Evolutionary conservation across 192 early-diverging fungal species (phyloP).

Genomic region (Backusella circina): DNA sequence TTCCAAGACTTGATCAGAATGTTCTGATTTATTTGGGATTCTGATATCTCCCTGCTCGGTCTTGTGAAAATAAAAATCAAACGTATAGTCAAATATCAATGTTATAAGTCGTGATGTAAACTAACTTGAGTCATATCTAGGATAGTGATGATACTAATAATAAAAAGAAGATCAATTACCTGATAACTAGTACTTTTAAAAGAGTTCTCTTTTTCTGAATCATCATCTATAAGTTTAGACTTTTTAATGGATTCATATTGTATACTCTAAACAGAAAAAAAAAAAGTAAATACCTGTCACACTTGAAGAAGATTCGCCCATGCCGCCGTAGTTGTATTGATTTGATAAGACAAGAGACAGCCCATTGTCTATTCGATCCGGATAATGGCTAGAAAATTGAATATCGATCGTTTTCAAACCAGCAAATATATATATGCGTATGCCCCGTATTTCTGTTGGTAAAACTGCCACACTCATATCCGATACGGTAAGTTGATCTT

Average conservation of each 20-base stretch:
- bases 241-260: background rate
- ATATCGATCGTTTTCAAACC: background rate
- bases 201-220: background rate
- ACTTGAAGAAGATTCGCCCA: background rate
- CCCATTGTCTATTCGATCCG: background rate
- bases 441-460: background rate
- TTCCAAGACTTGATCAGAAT: background rate
- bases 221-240: background rate
- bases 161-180: background rate
- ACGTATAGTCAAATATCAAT: background rate
- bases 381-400: background rate
- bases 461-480: constrained; percentile 15
- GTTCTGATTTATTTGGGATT: background rate
- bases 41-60: background rate
- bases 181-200: background rate
- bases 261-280: background rate
- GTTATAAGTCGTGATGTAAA: background rate
- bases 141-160: background rate
- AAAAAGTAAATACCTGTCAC: background rate
- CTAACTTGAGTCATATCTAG: background rate
- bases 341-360: background rate
- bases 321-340: background rate
- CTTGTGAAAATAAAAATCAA: background rate
- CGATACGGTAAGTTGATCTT: constrained; percentile 1
- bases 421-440: constrained; percentile 1